Evolutionary conservation across 768 basidiomycete genomes (phyloP).

Genomic region (Lanmaoa pseudosensibilis): DNA sequence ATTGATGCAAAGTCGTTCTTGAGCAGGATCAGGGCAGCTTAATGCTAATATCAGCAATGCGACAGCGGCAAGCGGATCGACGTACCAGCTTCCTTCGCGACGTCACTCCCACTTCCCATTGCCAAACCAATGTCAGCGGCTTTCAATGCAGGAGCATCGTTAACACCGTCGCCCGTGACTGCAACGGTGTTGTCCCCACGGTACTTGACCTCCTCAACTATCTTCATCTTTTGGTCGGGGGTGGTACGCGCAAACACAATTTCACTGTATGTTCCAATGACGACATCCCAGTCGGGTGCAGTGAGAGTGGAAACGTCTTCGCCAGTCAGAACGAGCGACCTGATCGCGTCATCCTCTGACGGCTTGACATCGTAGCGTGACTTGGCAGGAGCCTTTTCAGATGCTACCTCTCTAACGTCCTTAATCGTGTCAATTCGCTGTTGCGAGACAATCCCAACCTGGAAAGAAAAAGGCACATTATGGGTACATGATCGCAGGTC

Average conservation of each 20-base stretch:
- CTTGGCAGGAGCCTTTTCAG: slow-evolving; percentile 15
- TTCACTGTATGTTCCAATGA: slow-evolving; percentile 38
- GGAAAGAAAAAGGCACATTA: not conserved
- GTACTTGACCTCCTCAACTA: slow-evolving; percentile 53
- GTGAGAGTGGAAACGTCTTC: slow-evolving; percentile 40
- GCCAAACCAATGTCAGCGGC: slow-evolving; percentile 57
- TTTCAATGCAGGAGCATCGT: slow-evolving; percentile 52
- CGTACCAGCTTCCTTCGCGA: slow-evolving; percentile 55
- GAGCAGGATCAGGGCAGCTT: slow-evolving; percentile 47
- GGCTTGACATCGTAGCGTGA: slow-evolving; percentile 35
- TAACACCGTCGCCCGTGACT: slow-evolving; percentile 58
- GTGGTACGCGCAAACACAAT: slow-evolving; percentile 59
- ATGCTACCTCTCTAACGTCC: slow-evolving; percentile 20
- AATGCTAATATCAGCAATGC: not conserved
- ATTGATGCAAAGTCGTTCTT: slow-evolving; percentile 62
- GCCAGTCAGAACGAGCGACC: slow-evolving; percentile 46
- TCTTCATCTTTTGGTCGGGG: slow-evolving; percentile 57
- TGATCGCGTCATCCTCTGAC: slow-evolving; percentile 36
- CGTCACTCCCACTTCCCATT: slow-evolving; percentile 48
- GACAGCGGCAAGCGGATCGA: not conserved
- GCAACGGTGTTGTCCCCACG: slow-evolving; percentile 51
- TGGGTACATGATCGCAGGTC: not conserved
- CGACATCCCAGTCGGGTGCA: slow-evolving; percentile 39
- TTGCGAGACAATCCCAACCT: slow-evolving; percentile 47
- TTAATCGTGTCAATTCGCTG: slow-evolving; percentile 38